Evolutionary conservation across 805 yeast species (phyloP).

Genomic region (Jamesozyma rosinii): DNA sequence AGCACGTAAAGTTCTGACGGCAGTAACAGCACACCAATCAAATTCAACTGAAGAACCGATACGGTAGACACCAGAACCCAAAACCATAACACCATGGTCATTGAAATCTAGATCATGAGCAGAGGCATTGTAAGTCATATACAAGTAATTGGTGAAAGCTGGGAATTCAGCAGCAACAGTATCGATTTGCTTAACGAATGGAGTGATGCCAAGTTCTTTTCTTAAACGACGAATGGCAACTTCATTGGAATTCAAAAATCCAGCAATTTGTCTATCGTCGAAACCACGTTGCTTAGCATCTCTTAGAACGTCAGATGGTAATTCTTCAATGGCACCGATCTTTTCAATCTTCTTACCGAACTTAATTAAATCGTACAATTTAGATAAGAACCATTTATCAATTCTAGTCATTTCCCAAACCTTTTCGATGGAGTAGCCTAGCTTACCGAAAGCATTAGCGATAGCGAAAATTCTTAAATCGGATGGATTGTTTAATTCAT

Average conservation of each 20-base stretch:
- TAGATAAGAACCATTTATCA: constrained; percentile 93
- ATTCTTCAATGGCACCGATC: constrained; percentile 43
- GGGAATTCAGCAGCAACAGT: constrained; percentile 99
- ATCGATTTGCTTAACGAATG: constrained; percentile 93
- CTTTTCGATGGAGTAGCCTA: constrained; percentile 82
- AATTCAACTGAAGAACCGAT: constrained; percentile 98
- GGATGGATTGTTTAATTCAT: constrained; percentile 92
- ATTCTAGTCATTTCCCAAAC: constrained; percentile 86
- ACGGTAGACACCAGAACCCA: constrained; percentile 97
- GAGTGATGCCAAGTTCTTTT: constrained; percentile 75
- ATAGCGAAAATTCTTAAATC: constrained; percentile 94
- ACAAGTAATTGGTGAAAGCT: constrained; percentile 86
- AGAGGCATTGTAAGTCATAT: constrained; percentile 90
- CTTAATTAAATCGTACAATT: constrained; percentile 63
- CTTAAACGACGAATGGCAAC: constrained; percentile 85
- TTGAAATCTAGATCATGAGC: constrained; percentile 78
- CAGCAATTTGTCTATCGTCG: constrained; percentile 93
- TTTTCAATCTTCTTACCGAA: constrained; percentile 57
- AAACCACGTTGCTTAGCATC: constrained; percentile 95
- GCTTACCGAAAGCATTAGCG: constrained; percentile 79
- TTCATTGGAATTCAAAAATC: constrained; percentile 79
- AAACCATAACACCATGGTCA: constrained; percentile 89
- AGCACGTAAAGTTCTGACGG: constrained; percentile 86
- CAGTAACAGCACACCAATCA: constrained; percentile 98
- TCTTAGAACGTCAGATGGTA: constrained; percentile 55